phyloP scores from a whole-genome alignment of 2,329 filamentous ascomycete genomes.

The Aphanocladium album region DNA sequence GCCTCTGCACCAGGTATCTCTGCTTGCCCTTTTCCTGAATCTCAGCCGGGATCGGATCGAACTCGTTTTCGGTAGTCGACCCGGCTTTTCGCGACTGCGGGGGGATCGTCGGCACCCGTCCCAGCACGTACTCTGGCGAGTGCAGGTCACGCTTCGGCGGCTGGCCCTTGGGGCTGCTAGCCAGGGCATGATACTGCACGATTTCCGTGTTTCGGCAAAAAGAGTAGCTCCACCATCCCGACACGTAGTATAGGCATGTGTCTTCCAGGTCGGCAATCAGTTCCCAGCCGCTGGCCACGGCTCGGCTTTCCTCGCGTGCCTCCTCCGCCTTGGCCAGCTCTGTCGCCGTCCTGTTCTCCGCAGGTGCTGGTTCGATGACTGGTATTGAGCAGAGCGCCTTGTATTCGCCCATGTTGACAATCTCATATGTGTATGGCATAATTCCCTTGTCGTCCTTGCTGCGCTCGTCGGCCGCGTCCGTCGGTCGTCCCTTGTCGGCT shows the following conservation, averaged over 20 bases:
- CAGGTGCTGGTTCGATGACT: slow-evolving; percentile 51
- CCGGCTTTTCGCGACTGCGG: slow-evolving; percentile 20
- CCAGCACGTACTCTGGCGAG: slow-evolving; percentile 72
- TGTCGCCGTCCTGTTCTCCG: slow-evolving; percentile 61
- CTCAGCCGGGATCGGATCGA: slow-evolving; percentile 46
- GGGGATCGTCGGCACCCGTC: slow-evolving; percentile 41
- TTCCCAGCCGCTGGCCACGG: slow-evolving; percentile 73
- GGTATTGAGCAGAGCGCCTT: slow-evolving; percentile 85
- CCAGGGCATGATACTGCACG: slow-evolving; percentile 83
- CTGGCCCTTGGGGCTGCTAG: slow-evolving; percentile 60
- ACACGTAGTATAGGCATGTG: slow-evolving; percentile 75
- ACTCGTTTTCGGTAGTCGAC: slow-evolving; percentile 21
- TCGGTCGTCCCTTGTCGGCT: slow-evolving; percentile 35
- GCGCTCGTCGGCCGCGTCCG: slow-evolving; percentile 22
- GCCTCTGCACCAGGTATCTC: slow-evolving; percentile 77
- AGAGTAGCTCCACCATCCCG: slow-evolving; percentile 93
- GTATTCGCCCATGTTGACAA: slow-evolving; percentile 64
- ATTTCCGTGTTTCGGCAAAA: slow-evolving; percentile 89
- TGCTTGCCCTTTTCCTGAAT: slow-evolving; percentile 79
- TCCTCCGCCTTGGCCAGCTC: slow-evolving; percentile 67
- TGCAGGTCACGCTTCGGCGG: slow-evolving; percentile 73
- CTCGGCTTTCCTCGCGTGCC: slow-evolving; percentile 72
- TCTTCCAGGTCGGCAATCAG: slow-evolving; percentile 73
- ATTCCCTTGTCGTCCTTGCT: slow-evolving; percentile 27
- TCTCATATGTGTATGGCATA: slow-evolving; percentile 55